Percentiles rank a stretch among this genome's conserved stretches.
Conservation (phyloP, 2,329 filamentous ascomycete species). For the Cercospora sojina region DNA sequence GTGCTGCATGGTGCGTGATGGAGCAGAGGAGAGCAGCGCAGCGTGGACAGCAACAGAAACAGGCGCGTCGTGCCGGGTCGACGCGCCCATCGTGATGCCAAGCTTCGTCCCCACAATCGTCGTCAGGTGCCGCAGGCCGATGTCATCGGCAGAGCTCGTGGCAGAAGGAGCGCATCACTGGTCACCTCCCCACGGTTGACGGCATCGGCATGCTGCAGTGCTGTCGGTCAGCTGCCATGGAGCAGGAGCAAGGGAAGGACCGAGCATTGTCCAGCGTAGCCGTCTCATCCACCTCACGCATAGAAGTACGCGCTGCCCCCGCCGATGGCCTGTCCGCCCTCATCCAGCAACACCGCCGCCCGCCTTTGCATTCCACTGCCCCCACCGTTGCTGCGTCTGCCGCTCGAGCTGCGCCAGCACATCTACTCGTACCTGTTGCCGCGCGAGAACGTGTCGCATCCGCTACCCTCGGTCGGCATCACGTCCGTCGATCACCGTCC, state of each 20-base stretch:
- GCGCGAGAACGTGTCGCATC: conserved; percentile 29
- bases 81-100: conserved; percentile 3
- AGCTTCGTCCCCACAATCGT: neutral
- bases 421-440: conserved; percentile 44
- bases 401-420: conserved; percentile 46
- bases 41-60: neutral
- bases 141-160: neutral
- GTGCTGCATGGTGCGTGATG: conserved; percentile 3
- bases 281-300: neutral
- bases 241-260: neutral
- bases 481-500: conserved; percentile 37
- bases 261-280: neutral
- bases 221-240: neutral
- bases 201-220: neutral
- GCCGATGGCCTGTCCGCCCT: neutral
- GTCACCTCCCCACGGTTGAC: too few species aligned
- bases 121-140: neutral
- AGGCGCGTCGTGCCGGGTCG: neutral
- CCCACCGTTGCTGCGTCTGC: conserved; percentile 39
- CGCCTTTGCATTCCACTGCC: neutral
- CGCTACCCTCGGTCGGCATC: conserved; percentile 37
- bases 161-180: neutral
- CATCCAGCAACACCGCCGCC: neutral
- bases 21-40: neutral
- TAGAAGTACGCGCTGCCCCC: neutral